These are phyloP conservation scores for Podaxis rugospora DNA, from an alignment of 768 basidiomycete species.

Conservation along the genomic window DNA sequence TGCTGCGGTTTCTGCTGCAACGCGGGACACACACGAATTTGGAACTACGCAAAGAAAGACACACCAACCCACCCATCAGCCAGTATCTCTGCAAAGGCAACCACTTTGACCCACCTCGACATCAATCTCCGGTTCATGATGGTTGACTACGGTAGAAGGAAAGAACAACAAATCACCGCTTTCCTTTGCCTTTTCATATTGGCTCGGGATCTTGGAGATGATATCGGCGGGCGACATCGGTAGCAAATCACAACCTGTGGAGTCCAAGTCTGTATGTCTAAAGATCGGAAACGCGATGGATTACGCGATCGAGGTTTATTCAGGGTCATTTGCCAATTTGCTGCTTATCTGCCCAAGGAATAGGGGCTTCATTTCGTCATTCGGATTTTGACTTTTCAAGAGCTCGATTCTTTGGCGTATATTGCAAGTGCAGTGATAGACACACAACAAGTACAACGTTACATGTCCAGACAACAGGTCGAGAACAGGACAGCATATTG, in stretches of 20 bases:
- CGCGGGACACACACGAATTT: conserved; percentile 82
- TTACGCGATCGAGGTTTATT: not conserved
- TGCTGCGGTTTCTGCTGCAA: conserved; percentile 73
- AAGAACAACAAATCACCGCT: conserved; percentile 75
- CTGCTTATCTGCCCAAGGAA: not conserved
- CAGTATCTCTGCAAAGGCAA: not conserved
- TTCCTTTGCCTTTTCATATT: conserved; percentile 52
- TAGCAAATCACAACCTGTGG: not conserved
- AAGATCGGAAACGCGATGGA: not conserved
- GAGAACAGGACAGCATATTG: not conserved
- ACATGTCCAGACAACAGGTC: conserved; percentile 3
- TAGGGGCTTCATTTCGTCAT: not conserved
- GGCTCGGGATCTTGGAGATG: conserved; percentile 46
- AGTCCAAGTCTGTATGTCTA: not conserved
- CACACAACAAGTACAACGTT: not conserved
- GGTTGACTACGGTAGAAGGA: conserved; percentile 61
- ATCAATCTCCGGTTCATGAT: conserved; percentile 45
- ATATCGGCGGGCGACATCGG: conserved; percentile 43
- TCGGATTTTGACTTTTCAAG: not conserved
- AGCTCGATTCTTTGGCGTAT: not conserved
- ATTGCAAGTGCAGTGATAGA: not conserved
- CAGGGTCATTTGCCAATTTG: not conserved
- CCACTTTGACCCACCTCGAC: conserved; percentile 45
- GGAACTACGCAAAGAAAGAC: conserved; percentile 49
- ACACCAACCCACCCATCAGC: not conserved